A percentile compares a stretch with the other conserved stretches of the same genome.
Evolutionary conservation across 495 filamentous ascomycete genomes (phyloP).

Genomic region (Lichina pygmaea): DNA sequence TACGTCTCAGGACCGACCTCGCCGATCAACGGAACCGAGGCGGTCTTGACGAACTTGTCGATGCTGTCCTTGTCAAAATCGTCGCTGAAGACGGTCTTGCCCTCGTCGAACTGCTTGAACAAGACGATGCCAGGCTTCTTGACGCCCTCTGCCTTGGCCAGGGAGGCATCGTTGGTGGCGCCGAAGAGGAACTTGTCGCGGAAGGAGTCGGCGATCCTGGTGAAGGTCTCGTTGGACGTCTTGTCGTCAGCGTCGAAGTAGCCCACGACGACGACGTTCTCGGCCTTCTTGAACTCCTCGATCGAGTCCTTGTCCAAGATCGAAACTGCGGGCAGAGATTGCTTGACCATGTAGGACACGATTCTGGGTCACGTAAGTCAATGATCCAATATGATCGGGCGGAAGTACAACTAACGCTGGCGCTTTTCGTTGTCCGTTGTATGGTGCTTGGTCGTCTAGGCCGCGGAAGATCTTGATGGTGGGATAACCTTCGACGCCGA

Average conservation of each 20-base stretch:
- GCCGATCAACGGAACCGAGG: conserved; percentile 75
- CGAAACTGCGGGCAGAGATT: conserved; percentile 82
- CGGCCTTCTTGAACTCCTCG: conserved; percentile 88
- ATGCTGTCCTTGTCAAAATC: conserved; percentile 55
- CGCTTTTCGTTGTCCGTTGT: conserved; percentile 72
- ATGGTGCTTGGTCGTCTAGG: conserved; percentile 53
- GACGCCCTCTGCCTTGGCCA: conserved; percentile 78
- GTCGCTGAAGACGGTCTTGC: conserved; percentile 61
- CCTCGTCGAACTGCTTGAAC: conserved; percentile 97
- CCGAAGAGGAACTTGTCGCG: conserved; percentile 86
- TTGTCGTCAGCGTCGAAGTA: conserved; percentile 74
- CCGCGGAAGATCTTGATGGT: conserved; percentile 98
- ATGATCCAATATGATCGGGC: not conserved
- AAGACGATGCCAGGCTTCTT: conserved; percentile 68
- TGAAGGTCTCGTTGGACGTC: conserved; percentile 56
- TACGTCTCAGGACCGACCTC: conserved; percentile 98
- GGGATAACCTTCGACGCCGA: conserved; percentile 88
- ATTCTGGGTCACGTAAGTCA: conserved; percentile 25
- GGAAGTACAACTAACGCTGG: conserved; percentile 36
- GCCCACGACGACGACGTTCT: conserved; percentile 85
- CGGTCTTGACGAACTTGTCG: conserved; percentile 53
- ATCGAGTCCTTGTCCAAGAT: conserved; percentile 49
- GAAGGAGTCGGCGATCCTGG: conserved; percentile 50
- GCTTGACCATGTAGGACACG: conserved; percentile 97
- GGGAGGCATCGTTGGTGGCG: conserved; percentile 46